phyloP scores from a whole-genome alignment of 805 yeast genomes.

The Pichia ethanolica region DNA sequence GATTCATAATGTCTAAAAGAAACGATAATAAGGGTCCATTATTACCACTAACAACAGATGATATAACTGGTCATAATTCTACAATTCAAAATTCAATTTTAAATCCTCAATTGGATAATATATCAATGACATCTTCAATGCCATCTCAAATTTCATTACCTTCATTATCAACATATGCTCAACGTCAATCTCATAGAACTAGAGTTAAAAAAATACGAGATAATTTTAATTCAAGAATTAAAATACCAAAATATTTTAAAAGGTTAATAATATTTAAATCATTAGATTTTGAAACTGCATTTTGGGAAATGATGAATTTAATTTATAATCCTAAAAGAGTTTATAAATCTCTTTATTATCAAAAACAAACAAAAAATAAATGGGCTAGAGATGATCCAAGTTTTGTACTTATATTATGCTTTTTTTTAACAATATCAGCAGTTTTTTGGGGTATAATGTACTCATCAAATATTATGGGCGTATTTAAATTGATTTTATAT shows the following conservation, averaged over 20 bases:
- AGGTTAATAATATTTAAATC: constrained; percentile 67
- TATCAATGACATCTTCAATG: constrained; percentile 3
- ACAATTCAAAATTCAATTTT: background rate
- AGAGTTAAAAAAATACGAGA: constrained; percentile 9
- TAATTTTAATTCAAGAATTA: constrained; percentile 10
- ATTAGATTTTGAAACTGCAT: constrained; percentile 84
- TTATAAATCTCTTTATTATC: constrained; percentile 73
- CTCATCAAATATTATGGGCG: constrained; percentile 53
- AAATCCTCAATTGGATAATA: background rate
- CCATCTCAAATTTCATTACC: constrained; percentile 12
- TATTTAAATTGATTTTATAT: constrained; percentile 60
- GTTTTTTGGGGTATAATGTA: constrained; percentile 87
- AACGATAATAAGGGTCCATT: constrained; percentile 2
- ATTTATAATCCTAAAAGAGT: constrained; percentile 73
- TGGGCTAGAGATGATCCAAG: constrained; percentile 94
- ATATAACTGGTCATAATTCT: constrained; percentile 6
- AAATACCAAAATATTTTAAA: constrained; percentile 26
- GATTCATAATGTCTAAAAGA: constrained; percentile 2
- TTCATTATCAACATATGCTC: constrained; percentile 11
- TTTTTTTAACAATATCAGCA: constrained; percentile 63
- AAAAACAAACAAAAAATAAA: constrained; percentile 66
- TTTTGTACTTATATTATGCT: constrained; percentile 65
- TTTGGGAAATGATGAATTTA: constrained; percentile 80
- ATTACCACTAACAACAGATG: constrained; percentile 16
- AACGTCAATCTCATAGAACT: constrained; percentile 7